Conservation (phyloP, 192 early-diverging fungal genomes). For the Martensiomyces pterosporus region DNA sequence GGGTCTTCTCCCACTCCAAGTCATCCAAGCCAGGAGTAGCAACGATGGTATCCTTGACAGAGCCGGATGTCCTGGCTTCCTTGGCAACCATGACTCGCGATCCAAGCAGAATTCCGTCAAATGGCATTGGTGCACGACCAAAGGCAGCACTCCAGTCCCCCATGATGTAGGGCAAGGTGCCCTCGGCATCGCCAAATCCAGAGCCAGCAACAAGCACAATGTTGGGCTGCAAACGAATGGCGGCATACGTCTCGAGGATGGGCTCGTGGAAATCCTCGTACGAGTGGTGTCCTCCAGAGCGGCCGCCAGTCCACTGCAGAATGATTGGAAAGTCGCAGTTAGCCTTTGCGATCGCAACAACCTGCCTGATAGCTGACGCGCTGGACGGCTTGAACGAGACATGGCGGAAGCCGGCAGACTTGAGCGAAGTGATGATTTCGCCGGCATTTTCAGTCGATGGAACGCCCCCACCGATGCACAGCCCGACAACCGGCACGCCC, state of each 20-base stretch:
- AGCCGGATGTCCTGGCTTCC: slow-evolving; percentile 68
- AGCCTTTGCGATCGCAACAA: slow-evolving; percentile 71
- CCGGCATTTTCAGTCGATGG: slow-evolving; percentile 82
- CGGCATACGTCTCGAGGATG: slow-evolving; percentile 66
- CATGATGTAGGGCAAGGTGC: slow-evolving; percentile 78
- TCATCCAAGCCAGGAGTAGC: slow-evolving; percentile 74
- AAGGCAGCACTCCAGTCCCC: slow-evolving; percentile 79
- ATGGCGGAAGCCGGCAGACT: slow-evolving; percentile 69
- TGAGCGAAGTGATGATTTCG: slow-evolving; percentile 71
- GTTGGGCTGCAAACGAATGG: slow-evolving; percentile 72
- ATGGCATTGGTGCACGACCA: slow-evolving; percentile 83
- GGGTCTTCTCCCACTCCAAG: slow-evolving; percentile 80
- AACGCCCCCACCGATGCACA: slow-evolving; percentile 90
- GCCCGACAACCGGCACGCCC: slow-evolving; percentile 85
- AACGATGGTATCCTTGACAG: slow-evolving; percentile 79
- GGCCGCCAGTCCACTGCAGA: slow-evolving; percentile 89
- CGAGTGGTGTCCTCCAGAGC: slow-evolving; percentile 87
- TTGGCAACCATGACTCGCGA: slow-evolving; percentile 53
- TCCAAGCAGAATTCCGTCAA: slow-evolving; percentile 82
- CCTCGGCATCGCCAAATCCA: slow-evolving; percentile 85
- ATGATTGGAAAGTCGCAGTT: slow-evolving; percentile 84
- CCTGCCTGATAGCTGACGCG: slow-evolving; percentile 70
- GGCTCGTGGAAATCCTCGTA: slow-evolving; percentile 87
- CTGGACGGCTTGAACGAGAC: slow-evolving; percentile 84
- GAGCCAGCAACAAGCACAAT: slow-evolving; percentile 79